A percentile compares a stretch with the other conserved stretches of the same genome.
Conservation (phyloP, 2,329 filamentous ascomycete genomes). For the Exophiala spinifera region DNA sequence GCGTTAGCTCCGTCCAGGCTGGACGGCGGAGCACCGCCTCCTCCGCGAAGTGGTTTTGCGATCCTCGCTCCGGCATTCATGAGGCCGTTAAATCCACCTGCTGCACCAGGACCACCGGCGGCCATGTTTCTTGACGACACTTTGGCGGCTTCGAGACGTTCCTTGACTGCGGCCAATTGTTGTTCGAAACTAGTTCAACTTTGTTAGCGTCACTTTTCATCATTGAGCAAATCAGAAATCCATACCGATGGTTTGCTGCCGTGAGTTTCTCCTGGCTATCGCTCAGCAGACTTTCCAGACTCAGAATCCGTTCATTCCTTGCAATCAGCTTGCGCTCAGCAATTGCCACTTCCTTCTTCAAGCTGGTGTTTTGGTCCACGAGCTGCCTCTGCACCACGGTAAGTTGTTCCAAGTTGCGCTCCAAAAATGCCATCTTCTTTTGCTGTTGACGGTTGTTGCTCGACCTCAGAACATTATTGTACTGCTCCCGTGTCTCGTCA, state of each 20-base stretch:
- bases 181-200: slow-evolving; percentile 76
- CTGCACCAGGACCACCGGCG: slow-evolving; percentile 56
- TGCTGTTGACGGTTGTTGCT: slow-evolving; percentile 98
- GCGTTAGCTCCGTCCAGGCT: slow-evolving; percentile 34
- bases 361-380: slow-evolving; percentile 91
- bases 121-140: slow-evolving; percentile 82
- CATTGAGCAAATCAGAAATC: slow-evolving; percentile 26
- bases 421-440: slow-evolving; percentile 99
- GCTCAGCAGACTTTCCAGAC: slow-evolving; percentile 84
- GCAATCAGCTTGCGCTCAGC: slow-evolving; percentile 96
- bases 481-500: slow-evolving; percentile 96
- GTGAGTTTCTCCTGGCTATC: slow-evolving; percentile 99
- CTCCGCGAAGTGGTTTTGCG: slow-evolving; percentile 62
- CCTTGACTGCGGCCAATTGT: slow-evolving; percentile 95
- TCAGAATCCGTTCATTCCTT: slow-evolving; percentile 93
- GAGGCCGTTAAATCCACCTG: slow-evolving; percentile 48
- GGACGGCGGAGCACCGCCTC: slow-evolving; percentile 37
- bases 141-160: slow-evolving; percentile 93
- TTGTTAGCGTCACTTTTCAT: slow-evolving; percentile 13
- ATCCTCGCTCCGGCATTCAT: slow-evolving; percentile 51
- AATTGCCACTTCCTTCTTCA: slow-evolving; percentile 99
- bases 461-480: slow-evolving; percentile 94
- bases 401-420: slow-evolving; percentile 95
- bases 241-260: slow-evolving; percentile 93
- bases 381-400: slow-evolving; percentile 96